Evolutionary conservation across 2,329 filamentous ascomycete genomes (phyloP).

Genomic region (Domatiomyces catenatus): DNA sequence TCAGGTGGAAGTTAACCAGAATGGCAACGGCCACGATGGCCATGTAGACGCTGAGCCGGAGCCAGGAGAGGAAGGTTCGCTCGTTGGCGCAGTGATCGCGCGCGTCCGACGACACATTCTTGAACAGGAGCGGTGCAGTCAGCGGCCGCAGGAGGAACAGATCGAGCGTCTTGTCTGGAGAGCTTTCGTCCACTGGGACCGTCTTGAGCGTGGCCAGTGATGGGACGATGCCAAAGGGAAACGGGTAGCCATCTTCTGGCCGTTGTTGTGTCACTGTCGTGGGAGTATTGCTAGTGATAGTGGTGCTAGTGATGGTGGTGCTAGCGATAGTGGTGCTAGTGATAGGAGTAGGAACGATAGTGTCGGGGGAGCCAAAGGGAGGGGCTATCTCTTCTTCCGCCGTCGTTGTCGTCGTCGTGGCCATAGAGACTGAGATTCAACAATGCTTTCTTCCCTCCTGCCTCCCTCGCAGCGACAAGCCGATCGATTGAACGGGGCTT

Average conservation of each 20-base stretch:
- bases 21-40: conserved; percentile 80
- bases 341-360: not conserved
- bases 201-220: not conserved
- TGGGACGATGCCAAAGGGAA: not conserved
- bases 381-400: too few species aligned
- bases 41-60: conserved; percentile 80
- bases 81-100: conserved; percentile 53
- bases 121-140: conserved; percentile 47
- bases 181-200: conserved; percentile 1
- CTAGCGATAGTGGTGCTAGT: too few species aligned
- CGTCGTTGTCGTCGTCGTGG: too few species aligned
- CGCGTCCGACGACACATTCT: conserved; percentile 51
- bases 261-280: not conserved
- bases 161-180: conserved; percentile 20
- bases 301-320: too few species aligned
- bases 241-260: not conserved
- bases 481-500: too few species aligned
- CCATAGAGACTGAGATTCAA: too few species aligned
- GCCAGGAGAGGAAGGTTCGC: conserved; percentile 73
- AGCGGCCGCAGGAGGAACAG: conserved; percentile 39
- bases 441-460: too few species aligned
- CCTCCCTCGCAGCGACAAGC: too few species aligned
- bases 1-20: conserved; percentile 82
- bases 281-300: too few species aligned
- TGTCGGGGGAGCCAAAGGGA: too few species aligned